Conservation (phyloP, 768 basidiomycete genomes). For the Floccularia luteovirens region DNA sequence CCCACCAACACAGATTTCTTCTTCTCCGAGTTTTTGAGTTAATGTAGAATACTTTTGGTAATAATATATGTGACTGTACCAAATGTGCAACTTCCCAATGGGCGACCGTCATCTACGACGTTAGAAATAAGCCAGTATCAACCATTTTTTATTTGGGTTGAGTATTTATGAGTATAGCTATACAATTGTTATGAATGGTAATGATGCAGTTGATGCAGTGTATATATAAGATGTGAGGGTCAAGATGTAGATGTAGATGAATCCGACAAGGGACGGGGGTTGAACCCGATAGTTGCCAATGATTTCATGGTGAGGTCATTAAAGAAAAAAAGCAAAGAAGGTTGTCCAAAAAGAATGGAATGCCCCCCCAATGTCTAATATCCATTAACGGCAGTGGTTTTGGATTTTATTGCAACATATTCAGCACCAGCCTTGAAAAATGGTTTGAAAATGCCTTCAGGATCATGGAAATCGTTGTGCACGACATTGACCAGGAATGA, state of each 20-base stretch:
- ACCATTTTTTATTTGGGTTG: no score
- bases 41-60: constrained; percentile 6
- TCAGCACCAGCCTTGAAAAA: constrained; percentile 75
- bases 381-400: constrained; percentile 31
- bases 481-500: constrained; percentile 91
- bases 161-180: neutral
- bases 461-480: constrained; percentile 89
- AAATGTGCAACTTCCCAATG: no score
- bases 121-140: no score
- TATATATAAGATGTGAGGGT: constrained; percentile 1
- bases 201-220: constrained; percentile 6
- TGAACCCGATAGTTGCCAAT: constrained; percentile 63
- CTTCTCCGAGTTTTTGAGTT: constrained; percentile 66
- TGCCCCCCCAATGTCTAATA: constrained; percentile 15
- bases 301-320: constrained; percentile 18
- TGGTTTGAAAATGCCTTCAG: constrained; percentile 78
- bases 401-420: constrained; percentile 32
- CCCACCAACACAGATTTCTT: constrained; percentile 79
- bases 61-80: neutral
- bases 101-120: no score
- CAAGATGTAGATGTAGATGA: constrained; percentile 8
- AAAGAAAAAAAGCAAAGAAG: constrained; percentile 16
- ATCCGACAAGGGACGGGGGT: constrained; percentile 74
- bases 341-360: constrained; percentile 5
- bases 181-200: neutral